These are phyloP conservation scores for Chionographis japonica DNA, from an alignment of 106 monocot species.

Conservation along the genomic window DNA sequence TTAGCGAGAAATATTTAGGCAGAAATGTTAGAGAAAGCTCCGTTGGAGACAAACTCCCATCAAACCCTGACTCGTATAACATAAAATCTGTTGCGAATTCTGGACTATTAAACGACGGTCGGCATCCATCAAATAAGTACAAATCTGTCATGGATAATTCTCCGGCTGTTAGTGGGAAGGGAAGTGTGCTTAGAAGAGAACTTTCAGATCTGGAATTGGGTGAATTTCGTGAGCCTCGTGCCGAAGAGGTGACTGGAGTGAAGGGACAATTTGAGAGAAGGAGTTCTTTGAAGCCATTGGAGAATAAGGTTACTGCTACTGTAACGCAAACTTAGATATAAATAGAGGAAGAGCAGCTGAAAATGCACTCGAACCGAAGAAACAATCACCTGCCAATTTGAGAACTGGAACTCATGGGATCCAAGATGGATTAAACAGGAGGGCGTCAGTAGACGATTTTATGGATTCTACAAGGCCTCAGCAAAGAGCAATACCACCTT, in stretches of 20 bases:
- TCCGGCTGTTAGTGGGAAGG: constrained; percentile 15
- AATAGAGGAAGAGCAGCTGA: constrained; percentile 24
- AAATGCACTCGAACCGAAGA: constrained; percentile 31
- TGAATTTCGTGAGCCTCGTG: constrained; percentile 74
- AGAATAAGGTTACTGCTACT: constrained; percentile 22
- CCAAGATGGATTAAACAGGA: constrained; percentile 30
- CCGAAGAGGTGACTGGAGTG: constrained; percentile 22
- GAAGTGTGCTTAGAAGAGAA: constrained; percentile 57
- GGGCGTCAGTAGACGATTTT: constrained; percentile 17
- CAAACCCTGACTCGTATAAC: constrained; percentile 24
- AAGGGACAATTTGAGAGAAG: constrained; percentile 52
- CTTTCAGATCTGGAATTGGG: constrained; percentile 88
- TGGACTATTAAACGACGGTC: constrained; percentile 18
- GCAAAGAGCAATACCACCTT: constrained; percentile 25
- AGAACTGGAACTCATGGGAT: constrained; percentile 24
- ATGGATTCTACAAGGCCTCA: constrained; percentile 26
- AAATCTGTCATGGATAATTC: constrained; percentile 27
- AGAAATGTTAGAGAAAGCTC: constrained; percentile 22
- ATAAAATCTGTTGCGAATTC: constrained; percentile 21
- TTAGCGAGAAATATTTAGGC: constrained; percentile 20
- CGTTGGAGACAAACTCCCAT: constrained; percentile 18
- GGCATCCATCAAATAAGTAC: constrained; percentile 5
- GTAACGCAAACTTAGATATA: constrained; percentile 19
- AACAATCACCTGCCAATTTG: constrained; percentile 23
- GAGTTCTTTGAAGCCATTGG: constrained; percentile 44